phyloP scores from a whole-genome alignment of 345 rosid species.

The Citrus unshiu region DNA sequence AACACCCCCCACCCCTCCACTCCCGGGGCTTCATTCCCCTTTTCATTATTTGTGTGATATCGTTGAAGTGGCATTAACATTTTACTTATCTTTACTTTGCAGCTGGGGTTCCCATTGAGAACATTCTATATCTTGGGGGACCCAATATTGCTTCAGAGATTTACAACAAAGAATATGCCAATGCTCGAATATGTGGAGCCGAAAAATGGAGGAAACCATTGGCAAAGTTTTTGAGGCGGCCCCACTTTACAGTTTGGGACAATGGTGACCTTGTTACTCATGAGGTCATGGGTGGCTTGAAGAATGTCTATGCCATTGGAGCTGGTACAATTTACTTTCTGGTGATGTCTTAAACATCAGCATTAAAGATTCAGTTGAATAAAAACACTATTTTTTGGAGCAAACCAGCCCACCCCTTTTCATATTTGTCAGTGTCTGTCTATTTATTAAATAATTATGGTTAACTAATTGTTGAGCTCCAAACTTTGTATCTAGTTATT shows the following conservation, averaged over 20 bases:
- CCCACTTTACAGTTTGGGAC: constrained; percentile 96
- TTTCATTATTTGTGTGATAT: background rate
- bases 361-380: background rate
- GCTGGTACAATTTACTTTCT: constrained; percentile 57
- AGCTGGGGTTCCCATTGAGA: constrained; percentile 82
- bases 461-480: background rate
- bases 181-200: constrained; percentile 97
- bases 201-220: constrained; percentile 91
- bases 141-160: constrained; percentile 98
- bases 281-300: constrained; percentile 98
- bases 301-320: constrained; percentile 99
- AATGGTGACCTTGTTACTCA: constrained; percentile 96
- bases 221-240: constrained; percentile 83
- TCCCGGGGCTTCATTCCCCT: too few relatives aligned
- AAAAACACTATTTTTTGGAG: background rate
- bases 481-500: background rate
- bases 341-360: background rate
- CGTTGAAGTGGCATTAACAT: background rate
- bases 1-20: too few relatives aligned
- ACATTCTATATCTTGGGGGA: constrained; percentile 93
- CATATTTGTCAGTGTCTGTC: background rate
- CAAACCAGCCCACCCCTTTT: background rate
- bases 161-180: constrained; percentile 89
- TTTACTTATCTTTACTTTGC: constrained; percentile 8
- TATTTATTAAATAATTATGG: background rate